Evolutionary conservation across 768 basidiomycete species (phyloP), one percentile per base, ranked within the genome.

Genomic region (Auricularia heimuer): DNA sequence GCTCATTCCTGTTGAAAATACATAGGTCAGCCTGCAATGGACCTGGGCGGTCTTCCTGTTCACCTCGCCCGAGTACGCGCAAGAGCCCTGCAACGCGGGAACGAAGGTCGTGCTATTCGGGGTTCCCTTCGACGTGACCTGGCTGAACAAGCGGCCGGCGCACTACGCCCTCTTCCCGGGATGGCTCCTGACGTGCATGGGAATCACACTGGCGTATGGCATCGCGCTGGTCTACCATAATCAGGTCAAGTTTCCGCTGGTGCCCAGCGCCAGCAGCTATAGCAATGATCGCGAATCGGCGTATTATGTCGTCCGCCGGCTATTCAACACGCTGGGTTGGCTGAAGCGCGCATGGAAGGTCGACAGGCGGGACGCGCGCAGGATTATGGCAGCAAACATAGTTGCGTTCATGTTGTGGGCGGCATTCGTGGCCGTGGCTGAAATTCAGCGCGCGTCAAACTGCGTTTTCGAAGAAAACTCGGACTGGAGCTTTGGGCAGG

Each of bases 21-120:
- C 8, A 18, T 18, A 67, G 66, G 44, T 67, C 45, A 61, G 54
- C 61, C 64, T 67, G 14, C 66, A 67, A 54, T 67, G 66, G 66
- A 36, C 66, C 6, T 67, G 66, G 66, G 64, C 64, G 1, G 39
- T 62, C 3, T 61, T 61, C 24, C 42, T 67, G 12, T 67, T 67
- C 64, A 66, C 65, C 3, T 36, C 34, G 18, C 66, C 66, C 3
- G 21, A 37, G 0, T 67, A 67, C 61, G 65, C 64, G n/a, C 66
- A 67, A 39, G 33, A 18, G 29, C 18, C 39, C 24, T 67, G 66
- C 64, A 67, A 62, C 39, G 54, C 36, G 21, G 35, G 16, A 14
- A 67, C 66, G 10, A 42, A 14, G 10, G 37, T 67, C 16, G 16
- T 65, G 14, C 36, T 67, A n/a, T 67, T 67, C 56, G 66, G 66